phyloP scores from a whole-genome alignment of 805 yeast genomes.

The Candida loeiensis region DNA sequence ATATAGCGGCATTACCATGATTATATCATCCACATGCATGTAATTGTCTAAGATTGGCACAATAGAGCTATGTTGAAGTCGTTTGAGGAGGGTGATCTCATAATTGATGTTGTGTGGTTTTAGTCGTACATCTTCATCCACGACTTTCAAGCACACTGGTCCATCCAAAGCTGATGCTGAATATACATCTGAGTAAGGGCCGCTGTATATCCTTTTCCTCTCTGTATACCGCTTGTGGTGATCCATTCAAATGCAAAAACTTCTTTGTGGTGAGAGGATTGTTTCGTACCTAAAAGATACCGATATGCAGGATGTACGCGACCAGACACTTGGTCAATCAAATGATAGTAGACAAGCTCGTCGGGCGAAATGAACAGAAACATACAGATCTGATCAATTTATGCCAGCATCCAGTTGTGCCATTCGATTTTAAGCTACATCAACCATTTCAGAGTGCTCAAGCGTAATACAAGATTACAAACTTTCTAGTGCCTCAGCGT shows the following conservation, averaged over 20 bases:
- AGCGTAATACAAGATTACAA: no score
- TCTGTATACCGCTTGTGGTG: conserved; percentile 15
- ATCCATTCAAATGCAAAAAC: neutral
- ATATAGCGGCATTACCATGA: conserved; percentile 33
- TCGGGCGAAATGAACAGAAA: no score
- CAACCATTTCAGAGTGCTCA: no score
- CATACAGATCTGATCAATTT: no score
- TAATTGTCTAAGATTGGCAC: conserved; percentile 21
- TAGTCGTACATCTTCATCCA: conserved; percentile 32
- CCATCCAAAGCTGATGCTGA: conserved; percentile 16
- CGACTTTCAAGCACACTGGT: conserved; percentile 28
- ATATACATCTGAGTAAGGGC: conserved; percentile 35
- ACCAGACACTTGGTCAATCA: no score
- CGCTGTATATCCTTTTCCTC: conserved; percentile 25
- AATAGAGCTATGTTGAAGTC: conserved; percentile 16
- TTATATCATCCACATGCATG: conserved; percentile 27
- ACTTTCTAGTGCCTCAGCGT: no score
- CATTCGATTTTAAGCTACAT: no score
- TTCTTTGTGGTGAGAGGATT: no score
- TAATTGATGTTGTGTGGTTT: conserved; percentile 35
- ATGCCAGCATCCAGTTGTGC: no score
- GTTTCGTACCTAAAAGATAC: no score
- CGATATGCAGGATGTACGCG: no score
- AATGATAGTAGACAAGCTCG: no score
- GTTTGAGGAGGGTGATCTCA: conserved; percentile 28